phyloP scores from a whole-genome alignment of 2,329 filamentous ascomycete genomes.

The Cladophialophora chaetospira region DNA sequence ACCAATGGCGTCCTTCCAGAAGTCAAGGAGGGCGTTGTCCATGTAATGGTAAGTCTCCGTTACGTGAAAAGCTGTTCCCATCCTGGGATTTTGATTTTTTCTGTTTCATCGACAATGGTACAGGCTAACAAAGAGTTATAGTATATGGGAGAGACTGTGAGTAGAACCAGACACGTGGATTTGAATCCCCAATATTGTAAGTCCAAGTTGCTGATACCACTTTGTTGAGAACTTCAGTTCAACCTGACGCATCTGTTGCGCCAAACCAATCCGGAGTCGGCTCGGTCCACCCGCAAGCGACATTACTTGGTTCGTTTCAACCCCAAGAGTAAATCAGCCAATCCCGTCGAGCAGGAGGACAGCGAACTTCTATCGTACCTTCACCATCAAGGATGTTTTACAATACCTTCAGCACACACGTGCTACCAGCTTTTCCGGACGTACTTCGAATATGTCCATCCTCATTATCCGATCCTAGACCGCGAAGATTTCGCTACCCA shows the following conservation, averaged over 20 bases:
- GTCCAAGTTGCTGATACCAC: too few relatives aligned
- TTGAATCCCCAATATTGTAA: too few relatives aligned
- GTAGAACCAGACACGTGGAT: too few relatives aligned
- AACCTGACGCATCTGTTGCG: slow-evolving; percentile 31
- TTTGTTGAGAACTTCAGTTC: too few relatives aligned
- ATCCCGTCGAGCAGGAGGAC: slow-evolving; percentile 28
- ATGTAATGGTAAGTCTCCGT: too few relatives aligned
- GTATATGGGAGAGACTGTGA: slow-evolving; percentile 29
- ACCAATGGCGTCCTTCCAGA: slow-evolving; percentile 13
- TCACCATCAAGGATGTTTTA: slow-evolving; percentile 28
- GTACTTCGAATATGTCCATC: slow-evolving; percentile 33
- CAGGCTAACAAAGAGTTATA: too few relatives aligned
- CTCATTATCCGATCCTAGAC: slow-evolving; percentile 32
- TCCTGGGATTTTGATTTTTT: too few relatives aligned
- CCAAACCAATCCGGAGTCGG: slow-evolving; percentile 26
- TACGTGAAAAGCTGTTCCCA: too few relatives aligned
- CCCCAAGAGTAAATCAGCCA: slow-evolving; percentile 23
- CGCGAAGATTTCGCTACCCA: slow-evolving; percentile 26
- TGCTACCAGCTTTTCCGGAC: slow-evolving; percentile 30
- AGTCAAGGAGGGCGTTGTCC: slow-evolving; percentile 23
- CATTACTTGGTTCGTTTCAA: slow-evolving; percentile 24
- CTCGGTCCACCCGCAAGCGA: slow-evolving; percentile 18
- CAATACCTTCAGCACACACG: slow-evolving; percentile 23
- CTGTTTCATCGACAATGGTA: too few relatives aligned
- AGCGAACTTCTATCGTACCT: slow-evolving; percentile 28